Conservation (phyloP, 805 yeast species). For the Candida saitoana region DNA sequence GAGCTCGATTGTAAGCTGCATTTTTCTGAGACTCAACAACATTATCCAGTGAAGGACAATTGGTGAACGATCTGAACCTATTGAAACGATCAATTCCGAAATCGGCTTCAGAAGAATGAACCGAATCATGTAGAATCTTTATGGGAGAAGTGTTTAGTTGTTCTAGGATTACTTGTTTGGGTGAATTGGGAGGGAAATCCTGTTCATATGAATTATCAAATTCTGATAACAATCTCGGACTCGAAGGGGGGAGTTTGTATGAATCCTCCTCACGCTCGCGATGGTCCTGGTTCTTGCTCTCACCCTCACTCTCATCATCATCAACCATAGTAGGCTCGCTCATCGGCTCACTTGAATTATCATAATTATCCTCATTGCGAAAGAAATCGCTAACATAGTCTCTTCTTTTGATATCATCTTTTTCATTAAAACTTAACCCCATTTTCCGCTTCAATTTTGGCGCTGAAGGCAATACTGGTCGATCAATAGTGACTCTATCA, state of each 20-base stretch:
- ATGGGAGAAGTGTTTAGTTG: slow-evolving; percentile 3
- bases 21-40: slow-evolving; percentile 18
- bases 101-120: slow-evolving; percentile 36
- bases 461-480: slow-evolving; percentile 8
- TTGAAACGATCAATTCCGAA: slow-evolving; percentile 51
- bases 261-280: background rate
- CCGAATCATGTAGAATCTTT: background rate
- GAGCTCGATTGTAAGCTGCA: slow-evolving; percentile 22
- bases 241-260: slow-evolving; percentile 26
- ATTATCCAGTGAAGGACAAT: slow-evolving; percentile 31
- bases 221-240: slow-evolving; percentile 32
- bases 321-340: slow-evolving; percentile 18
- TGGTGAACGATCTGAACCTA: slow-evolving; percentile 28
- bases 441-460: slow-evolving; percentile 39
- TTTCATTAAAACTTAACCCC: slow-evolving; percentile 43
- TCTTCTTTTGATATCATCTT: slow-evolving; percentile 35
- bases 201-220: slow-evolving; percentile 24
- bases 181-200: slow-evolving; percentile 26
- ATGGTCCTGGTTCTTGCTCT: slow-evolving; percentile 4
- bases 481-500: slow-evolving; percentile 23
- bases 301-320: slow-evolving; percentile 12
- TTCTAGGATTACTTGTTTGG: slow-evolving; percentile 6
- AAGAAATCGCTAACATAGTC: slow-evolving; percentile 16
- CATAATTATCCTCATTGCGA: slow-evolving; percentile 2
- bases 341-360: slow-evolving; percentile 11